These are phyloP conservation scores for Elasticomyces elasticus DNA, from an alignment of 495 filamentous ascomycete genomes.

Conservation along the genomic window DNA sequence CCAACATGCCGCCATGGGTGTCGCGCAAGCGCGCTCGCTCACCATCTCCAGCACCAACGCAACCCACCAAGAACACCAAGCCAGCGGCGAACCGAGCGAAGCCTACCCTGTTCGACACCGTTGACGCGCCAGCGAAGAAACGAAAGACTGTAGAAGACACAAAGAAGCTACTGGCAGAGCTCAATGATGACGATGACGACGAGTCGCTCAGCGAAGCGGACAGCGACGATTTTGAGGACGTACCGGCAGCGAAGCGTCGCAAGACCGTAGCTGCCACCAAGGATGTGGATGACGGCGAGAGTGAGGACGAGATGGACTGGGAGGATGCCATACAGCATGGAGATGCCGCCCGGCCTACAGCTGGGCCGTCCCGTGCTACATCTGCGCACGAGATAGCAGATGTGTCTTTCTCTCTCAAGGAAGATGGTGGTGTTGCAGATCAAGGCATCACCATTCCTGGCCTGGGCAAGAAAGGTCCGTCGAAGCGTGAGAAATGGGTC, in stretches of 20 bases:
- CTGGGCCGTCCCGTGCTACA: neutral
- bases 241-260: slow-evolving; percentile 24
- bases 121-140: slow-evolving; percentile 46
- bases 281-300: slow-evolving; percentile 20
- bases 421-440: slow-evolving; percentile 16
- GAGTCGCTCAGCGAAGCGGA: slow-evolving; percentile 51
- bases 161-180: slow-evolving; percentile 36
- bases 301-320: slow-evolving; percentile 63
- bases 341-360: slow-evolving; percentile 20
- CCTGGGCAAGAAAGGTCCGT: slow-evolving; percentile 64
- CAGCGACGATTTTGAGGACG: slow-evolving; percentile 54
- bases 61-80: slow-evolving; percentile 18
- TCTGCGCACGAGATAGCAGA: slow-evolving; percentile 15
- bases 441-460: slow-evolving; percentile 14
- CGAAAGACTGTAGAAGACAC: slow-evolving; percentile 42
- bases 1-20: slow-evolving; percentile 26
- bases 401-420: slow-evolving; percentile 15
- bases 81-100: slow-evolving; percentile 13
- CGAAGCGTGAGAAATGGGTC: slow-evolving; percentile 70
- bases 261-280: slow-evolving; percentile 22
- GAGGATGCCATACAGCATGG: slow-evolving; percentile 64
- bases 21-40: slow-evolving; percentile 29
- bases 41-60: slow-evolving; percentile 15
- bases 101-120: slow-evolving; percentile 48
- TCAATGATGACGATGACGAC: slow-evolving; percentile 49